phyloP scores from a whole-genome alignment of 148 eudicot species.

The Diospyros lotus region DNA sequence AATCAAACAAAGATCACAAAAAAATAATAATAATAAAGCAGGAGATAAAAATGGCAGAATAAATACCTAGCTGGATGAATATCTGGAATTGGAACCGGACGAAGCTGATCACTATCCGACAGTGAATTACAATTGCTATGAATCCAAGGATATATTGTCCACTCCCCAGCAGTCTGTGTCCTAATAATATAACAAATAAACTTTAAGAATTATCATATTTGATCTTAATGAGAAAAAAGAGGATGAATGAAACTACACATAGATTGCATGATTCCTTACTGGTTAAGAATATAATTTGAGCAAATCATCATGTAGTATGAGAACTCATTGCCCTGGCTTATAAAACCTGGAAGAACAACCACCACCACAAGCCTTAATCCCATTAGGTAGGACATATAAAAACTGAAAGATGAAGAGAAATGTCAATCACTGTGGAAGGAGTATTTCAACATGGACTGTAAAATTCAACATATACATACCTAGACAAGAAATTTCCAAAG shows the following conservation, averaged over 20 bases:
- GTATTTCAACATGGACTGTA: conserved; percentile 10
- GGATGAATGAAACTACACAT: neutral
- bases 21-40: neutral
- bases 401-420: conserved; percentile 38
- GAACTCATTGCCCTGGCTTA: conserved; percentile 92
- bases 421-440: conserved; percentile 16
- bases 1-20: conserved; percentile 1
- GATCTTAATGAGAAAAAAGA: neutral
- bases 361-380: too few species aligned
- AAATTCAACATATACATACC: conserved; percentile 43
- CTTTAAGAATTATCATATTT: neutral
- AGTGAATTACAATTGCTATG: conserved; percentile 94
- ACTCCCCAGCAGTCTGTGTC: conserved; percentile 58
- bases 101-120: conserved; percentile 89
- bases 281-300: conserved; percentile 92
- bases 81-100: conserved; percentile 82
- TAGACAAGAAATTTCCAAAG: conserved; percentile 87
- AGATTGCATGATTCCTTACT: conserved; percentile 42
- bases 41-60: conserved; percentile 7
- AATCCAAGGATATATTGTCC: conserved; percentile 97
- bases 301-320: conserved; percentile 99
- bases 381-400: conserved; percentile 41
- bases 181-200: conserved; percentile 29
- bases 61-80: conserved; percentile 90
- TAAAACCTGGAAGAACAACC: conserved; percentile 49